Conservation (phyloP, 2,329 filamentous ascomycete genomes). For the Ascocoryne sarcoides region DNA sequence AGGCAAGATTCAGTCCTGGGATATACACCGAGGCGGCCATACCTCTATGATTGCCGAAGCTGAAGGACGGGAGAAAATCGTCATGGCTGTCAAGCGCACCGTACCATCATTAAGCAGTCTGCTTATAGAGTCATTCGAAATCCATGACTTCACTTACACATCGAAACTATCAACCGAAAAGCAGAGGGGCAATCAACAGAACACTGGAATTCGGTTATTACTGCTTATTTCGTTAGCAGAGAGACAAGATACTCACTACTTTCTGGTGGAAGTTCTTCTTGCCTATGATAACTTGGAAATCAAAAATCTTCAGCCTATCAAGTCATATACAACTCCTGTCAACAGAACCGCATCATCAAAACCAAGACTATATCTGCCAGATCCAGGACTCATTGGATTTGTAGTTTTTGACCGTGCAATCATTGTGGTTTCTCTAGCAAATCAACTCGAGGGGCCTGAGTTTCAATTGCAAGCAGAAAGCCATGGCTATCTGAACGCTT, state of each 20-base stretch:
- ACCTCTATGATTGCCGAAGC: conserved; percentile 65
- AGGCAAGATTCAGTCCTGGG: conserved; percentile 77
- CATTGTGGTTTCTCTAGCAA: conserved; percentile 65
- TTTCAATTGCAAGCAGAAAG: conserved; percentile 64
- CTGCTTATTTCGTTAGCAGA: conserved; percentile 50
- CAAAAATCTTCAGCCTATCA: conserved; percentile 59
- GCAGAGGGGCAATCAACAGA: conserved; percentile 42
- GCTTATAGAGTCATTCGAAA: conserved; percentile 53
- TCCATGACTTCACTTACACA: conserved; percentile 73
- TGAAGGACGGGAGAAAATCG: conserved; percentile 58
- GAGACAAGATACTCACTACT: conserved; percentile 52
- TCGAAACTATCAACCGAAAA: conserved; percentile 37
- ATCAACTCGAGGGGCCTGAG: conserved; percentile 61
- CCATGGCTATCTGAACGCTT: conserved; percentile 54
- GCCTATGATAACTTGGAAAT: conserved; percentile 45
- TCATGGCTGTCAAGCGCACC: conserved; percentile 49
- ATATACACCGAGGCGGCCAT: conserved; percentile 78
- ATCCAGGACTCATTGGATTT: conserved; percentile 72
- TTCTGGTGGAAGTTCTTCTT: conserved; percentile 63
- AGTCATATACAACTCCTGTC: conserved; percentile 50
- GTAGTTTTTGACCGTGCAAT: conserved; percentile 71
- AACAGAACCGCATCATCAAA: conserved; percentile 32
- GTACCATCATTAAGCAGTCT: conserved; percentile 41
- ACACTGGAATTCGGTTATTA: conserved; percentile 48
- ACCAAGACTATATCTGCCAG: conserved; percentile 68